These are phyloP conservation scores for Drechslera avenae DNA, from an alignment of 2,329 filamentous ascomycete genomes.

Conservation along the genomic window DNA sequence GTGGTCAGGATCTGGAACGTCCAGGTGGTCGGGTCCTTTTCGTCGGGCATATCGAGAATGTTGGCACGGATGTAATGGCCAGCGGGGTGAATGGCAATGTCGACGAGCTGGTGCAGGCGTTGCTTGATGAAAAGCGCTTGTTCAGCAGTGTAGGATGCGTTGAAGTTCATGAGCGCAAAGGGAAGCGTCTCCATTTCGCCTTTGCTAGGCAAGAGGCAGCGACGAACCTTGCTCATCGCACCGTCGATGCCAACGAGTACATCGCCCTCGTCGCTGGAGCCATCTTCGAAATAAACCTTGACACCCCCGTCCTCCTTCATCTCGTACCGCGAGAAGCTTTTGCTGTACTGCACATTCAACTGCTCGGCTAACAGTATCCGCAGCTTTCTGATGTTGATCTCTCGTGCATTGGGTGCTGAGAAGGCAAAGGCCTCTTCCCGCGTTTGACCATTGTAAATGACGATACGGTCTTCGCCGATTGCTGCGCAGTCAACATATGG, in stretches of 20 bases:
- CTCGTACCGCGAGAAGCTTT: slow-evolving; percentile 27
- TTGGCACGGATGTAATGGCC: slow-evolving; percentile 39
- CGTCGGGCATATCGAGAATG: slow-evolving; percentile 41
- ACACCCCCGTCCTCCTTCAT: slow-evolving; percentile 29
- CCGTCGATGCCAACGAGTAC: slow-evolving; percentile 35
- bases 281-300: slow-evolving; percentile 32
- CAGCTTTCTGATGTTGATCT: slow-evolving; percentile 46
- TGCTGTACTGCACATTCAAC: slow-evolving; percentile 42
- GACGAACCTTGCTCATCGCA: slow-evolving; percentile 35
- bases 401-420: slow-evolving; percentile 40
- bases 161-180: slow-evolving; percentile 41
- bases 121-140: slow-evolving; percentile 36
- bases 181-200: slow-evolving; percentile 32
- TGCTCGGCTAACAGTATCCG: slow-evolving; percentile 44
- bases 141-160: slow-evolving; percentile 30
- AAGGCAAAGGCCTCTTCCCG: slow-evolving; percentile 44
- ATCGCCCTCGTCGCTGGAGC: slow-evolving; percentile 28
- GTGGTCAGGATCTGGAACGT: slow-evolving; percentile 44
- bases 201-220: slow-evolving; percentile 25
- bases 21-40: slow-evolving; percentile 43
- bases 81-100: slow-evolving; percentile 40
- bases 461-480: slow-evolving; percentile 37
- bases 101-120: slow-evolving; percentile 35
- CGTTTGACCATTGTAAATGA: slow-evolving; percentile 44
- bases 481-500: slow-evolving; percentile 36